Evolutionary conservation across 768 basidiomycete species (phyloP).

Genomic region (Rhizopogon rudus): DNA sequence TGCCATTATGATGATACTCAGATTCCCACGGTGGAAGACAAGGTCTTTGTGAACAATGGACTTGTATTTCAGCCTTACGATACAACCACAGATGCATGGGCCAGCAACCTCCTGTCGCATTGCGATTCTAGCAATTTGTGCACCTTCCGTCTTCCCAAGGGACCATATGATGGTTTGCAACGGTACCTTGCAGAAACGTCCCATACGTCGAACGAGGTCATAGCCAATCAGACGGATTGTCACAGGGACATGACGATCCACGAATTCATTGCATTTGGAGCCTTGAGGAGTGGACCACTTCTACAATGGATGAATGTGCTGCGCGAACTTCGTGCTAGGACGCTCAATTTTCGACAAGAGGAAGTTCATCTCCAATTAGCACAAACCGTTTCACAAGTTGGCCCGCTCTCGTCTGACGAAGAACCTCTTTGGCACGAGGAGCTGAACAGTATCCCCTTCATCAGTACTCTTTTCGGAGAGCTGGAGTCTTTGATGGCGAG

Average conservation of each 20-base stretch:
- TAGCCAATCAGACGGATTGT: slow-evolving; percentile 39
- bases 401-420: slow-evolving; percentile 16
- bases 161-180: slow-evolving; percentile 32
- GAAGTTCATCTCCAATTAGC: slow-evolving; percentile 38
- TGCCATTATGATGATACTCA: slow-evolving; percentile 9
- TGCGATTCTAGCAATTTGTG: slow-evolving; percentile 14
- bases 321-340: slow-evolving; percentile 36
- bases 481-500: slow-evolving; percentile 29
- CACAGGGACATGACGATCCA: slow-evolving; percentile 36
- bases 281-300: slow-evolving; percentile 37
- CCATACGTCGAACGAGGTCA: slow-evolving; percentile 39
- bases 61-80: slow-evolving; percentile 29
- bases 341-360: slow-evolving; percentile 32
- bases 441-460: slow-evolving; percentile 27
- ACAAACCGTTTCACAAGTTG: slow-evolving; percentile 42
- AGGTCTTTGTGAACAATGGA: slow-evolving; percentile 30
- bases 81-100: slow-evolving; percentile 8
- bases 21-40: slow-evolving; percentile 11
- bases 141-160: slow-evolving; percentile 26
- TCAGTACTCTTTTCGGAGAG: slow-evolving; percentile 31
- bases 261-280: slow-evolving; percentile 41
- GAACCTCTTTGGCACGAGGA: slow-evolving; percentile 37
- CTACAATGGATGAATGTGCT: slow-evolving; percentile 50
- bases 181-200: slow-evolving; percentile 30
- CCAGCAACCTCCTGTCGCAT: slow-evolving; percentile 4